These are phyloP conservation scores for Phlebiopsis gigantea DNA, from an alignment of 768 basidiomycete species.

Conservation along the genomic window DNA sequence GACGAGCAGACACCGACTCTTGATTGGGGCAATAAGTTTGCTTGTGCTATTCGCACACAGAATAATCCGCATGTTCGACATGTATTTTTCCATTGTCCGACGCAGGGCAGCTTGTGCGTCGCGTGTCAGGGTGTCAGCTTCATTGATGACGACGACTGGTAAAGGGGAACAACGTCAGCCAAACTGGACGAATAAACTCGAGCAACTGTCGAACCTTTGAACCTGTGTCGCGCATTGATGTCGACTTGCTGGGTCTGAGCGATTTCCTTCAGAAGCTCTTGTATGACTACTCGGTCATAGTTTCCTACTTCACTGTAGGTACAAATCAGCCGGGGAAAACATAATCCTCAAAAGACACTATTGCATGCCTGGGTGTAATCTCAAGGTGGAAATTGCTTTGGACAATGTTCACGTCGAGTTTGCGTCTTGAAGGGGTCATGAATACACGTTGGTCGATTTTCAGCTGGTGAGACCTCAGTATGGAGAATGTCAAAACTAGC, in stretches of 20 bases:
- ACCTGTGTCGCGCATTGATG: slow-evolving; percentile 88
- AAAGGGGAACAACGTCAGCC: too few species aligned
- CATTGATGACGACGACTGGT: slow-evolving; percentile 98
- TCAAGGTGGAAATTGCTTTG: slow-evolving; percentile 98
- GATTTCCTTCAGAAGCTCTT: slow-evolving; percentile 96
- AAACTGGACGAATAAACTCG: background rate
- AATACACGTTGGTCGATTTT: slow-evolving; percentile 98
- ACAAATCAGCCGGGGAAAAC: background rate
- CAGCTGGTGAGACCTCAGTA: slow-evolving; percentile 46
- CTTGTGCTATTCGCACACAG: slow-evolving; percentile 94
- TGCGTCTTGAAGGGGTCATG: slow-evolving; percentile 87
- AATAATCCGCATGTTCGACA: slow-evolving; percentile 95
- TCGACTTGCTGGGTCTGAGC: slow-evolving; percentile 99
- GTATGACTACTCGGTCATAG: slow-evolving; percentile 92
- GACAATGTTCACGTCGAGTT: slow-evolving; percentile 93
- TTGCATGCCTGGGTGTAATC: slow-evolving; percentile 85
- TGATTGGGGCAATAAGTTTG: slow-evolving; percentile 94
- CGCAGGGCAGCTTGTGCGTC: slow-evolving; percentile 97
- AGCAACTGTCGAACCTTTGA: slow-evolving; percentile 71
- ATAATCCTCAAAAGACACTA: background rate
- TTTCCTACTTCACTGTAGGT: slow-evolving; percentile 83
- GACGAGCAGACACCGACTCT: slow-evolving; percentile 89
- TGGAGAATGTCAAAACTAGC: background rate
- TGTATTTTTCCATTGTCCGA: slow-evolving; percentile 99
- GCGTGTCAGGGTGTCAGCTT: slow-evolving; percentile 90